These are phyloP conservation scores for Rosellinia necatrix DNA, from an alignment of 2,329 filamentous ascomycete species.

Conservation along the genomic window DNA sequence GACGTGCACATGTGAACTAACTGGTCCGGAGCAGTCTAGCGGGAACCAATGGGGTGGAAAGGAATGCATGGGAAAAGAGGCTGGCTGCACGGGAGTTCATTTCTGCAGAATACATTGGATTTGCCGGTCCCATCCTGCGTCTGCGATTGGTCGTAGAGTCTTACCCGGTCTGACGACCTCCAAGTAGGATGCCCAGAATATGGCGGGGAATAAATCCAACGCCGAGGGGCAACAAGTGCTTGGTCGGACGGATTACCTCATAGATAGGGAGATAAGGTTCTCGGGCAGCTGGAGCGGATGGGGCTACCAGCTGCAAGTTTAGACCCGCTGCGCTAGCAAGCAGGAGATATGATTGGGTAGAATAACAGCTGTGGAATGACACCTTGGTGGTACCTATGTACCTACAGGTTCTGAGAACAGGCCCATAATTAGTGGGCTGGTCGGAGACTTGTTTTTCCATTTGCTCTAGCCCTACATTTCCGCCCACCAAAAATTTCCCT, in stretches of 20 bases:
- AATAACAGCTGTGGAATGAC: no score
- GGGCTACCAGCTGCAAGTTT: no score
- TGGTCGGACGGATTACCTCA: slow-evolving; percentile 18
- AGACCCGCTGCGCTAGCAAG: no score
- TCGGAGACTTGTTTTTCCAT: slow-evolving; percentile 39
- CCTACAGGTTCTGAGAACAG: no score
- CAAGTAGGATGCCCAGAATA: no score
- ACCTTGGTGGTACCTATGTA: neutral
- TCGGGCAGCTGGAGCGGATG: no score
- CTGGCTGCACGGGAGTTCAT: slow-evolving; percentile 26
- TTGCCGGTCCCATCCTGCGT: neutral
- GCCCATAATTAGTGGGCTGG: neutral
- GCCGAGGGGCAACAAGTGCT: slow-evolving; percentile 12
- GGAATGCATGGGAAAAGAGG: slow-evolving; percentile 15
- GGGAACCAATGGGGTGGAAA: slow-evolving; percentile 34
- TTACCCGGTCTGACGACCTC: slow-evolving; percentile 4
- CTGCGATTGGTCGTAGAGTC: slow-evolving; percentile 15
- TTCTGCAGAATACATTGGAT: neutral
- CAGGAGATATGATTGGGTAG: slow-evolving; percentile 33
- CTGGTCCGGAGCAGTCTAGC: neutral
- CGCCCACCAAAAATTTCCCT: slow-evolving; percentile 42
- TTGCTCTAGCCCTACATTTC: slow-evolving; percentile 39
- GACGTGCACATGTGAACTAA: slow-evolving; percentile 5
- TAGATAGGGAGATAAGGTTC: neutral
- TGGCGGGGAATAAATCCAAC: slow-evolving; percentile 5